These are phyloP conservation scores for Artemisia annua DNA, from an alignment of 129 eudicot species.

Conservation along the genomic window DNA sequence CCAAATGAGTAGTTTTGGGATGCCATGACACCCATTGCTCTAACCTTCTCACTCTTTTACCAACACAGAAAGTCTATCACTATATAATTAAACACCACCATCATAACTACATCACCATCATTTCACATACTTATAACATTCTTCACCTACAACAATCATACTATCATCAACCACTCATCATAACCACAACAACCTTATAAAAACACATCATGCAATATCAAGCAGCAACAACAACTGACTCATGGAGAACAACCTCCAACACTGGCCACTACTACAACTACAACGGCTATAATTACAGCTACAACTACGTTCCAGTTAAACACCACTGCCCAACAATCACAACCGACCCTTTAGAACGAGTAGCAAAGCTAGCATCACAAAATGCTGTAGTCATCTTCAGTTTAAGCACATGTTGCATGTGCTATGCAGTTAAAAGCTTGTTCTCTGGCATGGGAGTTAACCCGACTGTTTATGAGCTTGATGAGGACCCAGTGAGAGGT, in stretches of 20 bases:
- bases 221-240: constrained; percentile 19
- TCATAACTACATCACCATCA: no score
- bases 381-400: constrained; percentile 88
- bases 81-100: no score
- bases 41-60: no score
- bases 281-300: constrained; percentile 32
- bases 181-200: no score
- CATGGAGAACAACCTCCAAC: constrained; percentile 23
- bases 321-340: constrained; percentile 30
- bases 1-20: no score
- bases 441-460: constrained; percentile 79
- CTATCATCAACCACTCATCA: no score
- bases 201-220: constrained; percentile 16
- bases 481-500: constrained; percentile 54
- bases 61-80: no score
- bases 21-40: no score
- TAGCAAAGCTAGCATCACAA: constrained; percentile 62
- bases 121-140: no score
- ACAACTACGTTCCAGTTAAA: constrained; percentile 32
- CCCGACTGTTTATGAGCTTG: constrained; percentile 82
- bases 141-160: no score
- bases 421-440: constrained; percentile 77
- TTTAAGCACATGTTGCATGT: constrained; percentile 78
- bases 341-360: constrained; percentile 57
- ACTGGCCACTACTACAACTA: no score